phyloP scores from a whole-genome alignment of 495 filamentous ascomycete species.

The Tetracladium setigerum region DNA sequence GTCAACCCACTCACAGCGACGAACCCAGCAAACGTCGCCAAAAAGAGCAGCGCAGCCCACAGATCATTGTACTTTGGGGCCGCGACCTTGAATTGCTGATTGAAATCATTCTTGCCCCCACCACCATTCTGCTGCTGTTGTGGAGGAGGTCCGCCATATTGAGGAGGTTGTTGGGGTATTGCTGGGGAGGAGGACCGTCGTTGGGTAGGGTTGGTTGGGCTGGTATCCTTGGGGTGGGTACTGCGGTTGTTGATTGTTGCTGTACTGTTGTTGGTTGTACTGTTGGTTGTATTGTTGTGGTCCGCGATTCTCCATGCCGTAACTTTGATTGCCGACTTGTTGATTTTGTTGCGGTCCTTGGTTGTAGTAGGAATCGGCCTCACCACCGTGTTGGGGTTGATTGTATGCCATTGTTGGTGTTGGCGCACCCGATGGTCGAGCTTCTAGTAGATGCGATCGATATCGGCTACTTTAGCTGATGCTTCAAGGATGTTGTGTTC shows the following conservation, averaged over 20 bases:
- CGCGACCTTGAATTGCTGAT: conserved; percentile 72
- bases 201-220: not conserved
- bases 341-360: conserved; percentile 2
- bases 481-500: no score
- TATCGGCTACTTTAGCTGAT: no score
- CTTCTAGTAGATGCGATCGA: no score
- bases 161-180: conserved; percentile 4
- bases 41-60: conserved; percentile 77
- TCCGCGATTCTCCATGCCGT: no score
- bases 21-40: conserved; percentile 68
- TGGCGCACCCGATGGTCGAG: no score
- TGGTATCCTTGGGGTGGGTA: not conserved
- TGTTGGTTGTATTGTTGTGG: not conserved
- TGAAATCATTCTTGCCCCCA: conserved; percentile 52
- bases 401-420: conserved; percentile 8
- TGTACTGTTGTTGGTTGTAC: not conserved
- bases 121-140: not conserved
- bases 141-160: not conserved
- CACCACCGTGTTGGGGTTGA: conserved; percentile 19
- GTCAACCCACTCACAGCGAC: conserved; percentile 68
- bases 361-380: conserved; percentile 26
- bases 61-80: conserved; percentile 82
- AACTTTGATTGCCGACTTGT: not conserved
- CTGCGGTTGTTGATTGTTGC: not conserved
- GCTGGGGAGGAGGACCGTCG: not conserved